These are phyloP conservation scores for Voacanga thouarsii DNA, from an alignment of 257 asterid species.

Conservation along the genomic window DNA sequence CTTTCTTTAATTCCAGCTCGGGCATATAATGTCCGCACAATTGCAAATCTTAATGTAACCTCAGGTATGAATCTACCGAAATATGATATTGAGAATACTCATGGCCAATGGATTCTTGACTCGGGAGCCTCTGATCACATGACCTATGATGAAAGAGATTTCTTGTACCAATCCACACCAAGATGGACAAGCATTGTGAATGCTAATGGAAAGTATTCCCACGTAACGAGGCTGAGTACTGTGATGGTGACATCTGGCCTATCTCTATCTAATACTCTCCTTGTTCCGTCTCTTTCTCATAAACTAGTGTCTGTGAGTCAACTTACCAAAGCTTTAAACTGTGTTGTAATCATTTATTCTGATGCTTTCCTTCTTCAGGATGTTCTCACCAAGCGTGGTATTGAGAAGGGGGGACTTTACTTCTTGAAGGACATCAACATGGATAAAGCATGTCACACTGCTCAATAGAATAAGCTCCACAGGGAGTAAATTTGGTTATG, in stretches of 20 bases:
- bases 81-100: too few relatives aligned
- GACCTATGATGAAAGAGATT: too few relatives aligned
- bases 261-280: conserved; percentile 9
- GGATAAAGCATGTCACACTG: not conserved
- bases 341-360: not conserved
- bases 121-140: too few relatives aligned
- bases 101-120: too few relatives aligned
- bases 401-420: conserved; percentile 2
- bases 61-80: too few relatives aligned
- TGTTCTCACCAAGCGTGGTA: conserved; percentile 11
- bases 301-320: not conserved
- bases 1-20: too few relatives aligned
- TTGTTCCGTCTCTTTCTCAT: not conserved
- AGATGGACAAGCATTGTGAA: not conserved
- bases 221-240: conserved; percentile 1
- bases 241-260: not conserved
- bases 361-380: not conserved
- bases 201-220: conserved; percentile 3
- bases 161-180: too few relatives aligned
- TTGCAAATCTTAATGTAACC: too few relatives aligned
- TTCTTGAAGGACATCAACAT: conserved; percentile 1
- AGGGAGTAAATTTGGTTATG: not conserved
- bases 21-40: too few relatives aligned
- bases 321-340: not conserved
- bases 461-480: too few relatives aligned